Percentiles rank a stretch among this genome's conserved stretches.
Conservation (phyloP, 192 early-diverging fungal genomes). For the Entomortierella lignicola region DNA sequence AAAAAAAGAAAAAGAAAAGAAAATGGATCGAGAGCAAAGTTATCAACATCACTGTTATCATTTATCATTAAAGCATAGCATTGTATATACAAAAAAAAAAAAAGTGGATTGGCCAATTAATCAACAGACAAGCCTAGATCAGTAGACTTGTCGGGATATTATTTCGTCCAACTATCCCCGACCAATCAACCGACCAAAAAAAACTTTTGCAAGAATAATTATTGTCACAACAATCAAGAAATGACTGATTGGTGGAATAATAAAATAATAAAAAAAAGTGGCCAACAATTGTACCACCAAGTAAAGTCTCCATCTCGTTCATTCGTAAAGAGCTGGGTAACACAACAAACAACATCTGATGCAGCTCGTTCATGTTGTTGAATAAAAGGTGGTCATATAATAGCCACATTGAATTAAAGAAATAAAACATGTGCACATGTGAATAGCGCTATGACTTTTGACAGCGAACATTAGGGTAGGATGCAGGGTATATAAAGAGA, state of each 20-base stretch:
- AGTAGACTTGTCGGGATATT: too few species aligned
- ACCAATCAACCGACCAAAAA: too few species aligned
- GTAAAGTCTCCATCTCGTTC: background rate
- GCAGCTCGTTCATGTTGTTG: too few species aligned
- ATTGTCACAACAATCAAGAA: too few species aligned
- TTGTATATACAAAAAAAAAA: background rate
- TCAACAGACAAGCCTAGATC: too few species aligned
- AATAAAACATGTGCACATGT: background rate
- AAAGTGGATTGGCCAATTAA: background rate
- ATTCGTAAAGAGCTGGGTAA: background rate
- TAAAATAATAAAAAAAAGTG: background rate
- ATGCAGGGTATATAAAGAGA: background rate
- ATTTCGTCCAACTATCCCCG: background rate
- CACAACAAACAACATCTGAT: background rate
- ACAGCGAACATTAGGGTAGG: background rate
- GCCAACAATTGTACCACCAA: too few species aligned
- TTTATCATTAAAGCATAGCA: too few species aligned
- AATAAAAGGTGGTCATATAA: too few species aligned
- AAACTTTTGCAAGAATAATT: too few species aligned
- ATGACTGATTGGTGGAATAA: background rate
- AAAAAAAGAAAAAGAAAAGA: constrained; percentile 9
- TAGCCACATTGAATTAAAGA: background rate
- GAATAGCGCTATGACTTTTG: background rate
- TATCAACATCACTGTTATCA: too few species aligned
- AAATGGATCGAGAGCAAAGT: too few species aligned